Evolutionary conservation across 2,329 filamentous ascomycete genomes (phyloP).

Genomic region (Hymenoscyphus salicellus): DNA sequence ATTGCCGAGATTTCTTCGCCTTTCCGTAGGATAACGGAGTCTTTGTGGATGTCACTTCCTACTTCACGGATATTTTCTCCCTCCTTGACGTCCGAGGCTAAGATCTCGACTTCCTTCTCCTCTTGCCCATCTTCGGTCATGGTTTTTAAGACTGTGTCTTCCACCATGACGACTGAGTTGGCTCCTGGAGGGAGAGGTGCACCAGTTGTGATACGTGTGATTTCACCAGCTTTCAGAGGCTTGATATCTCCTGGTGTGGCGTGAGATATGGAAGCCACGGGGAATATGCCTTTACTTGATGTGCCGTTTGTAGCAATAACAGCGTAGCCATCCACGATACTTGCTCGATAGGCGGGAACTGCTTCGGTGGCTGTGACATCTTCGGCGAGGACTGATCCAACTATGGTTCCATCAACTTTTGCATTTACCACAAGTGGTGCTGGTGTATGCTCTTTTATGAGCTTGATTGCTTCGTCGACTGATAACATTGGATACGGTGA

Average conservation of each 20-base stretch:
- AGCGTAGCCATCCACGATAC: conserved; percentile 96
- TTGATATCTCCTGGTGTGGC: conserved; percentile 69
- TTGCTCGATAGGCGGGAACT: conserved; percentile 90
- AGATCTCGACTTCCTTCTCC: conserved; percentile 83
- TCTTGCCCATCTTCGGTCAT: conserved; percentile 78
- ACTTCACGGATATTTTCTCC: conserved; percentile 90
- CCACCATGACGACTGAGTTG: conserved; percentile 93
- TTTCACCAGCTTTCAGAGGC: conserved; percentile 66
- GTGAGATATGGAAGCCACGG: conserved; percentile 82
- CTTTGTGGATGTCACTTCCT: conserved; percentile 77
- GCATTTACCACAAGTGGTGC: conserved; percentile 53
- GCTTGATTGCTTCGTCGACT: conserved; percentile 73
- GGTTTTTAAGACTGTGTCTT: conserved; percentile 77
- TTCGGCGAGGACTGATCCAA: conserved; percentile 77
- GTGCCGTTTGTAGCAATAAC: conserved; percentile 63
- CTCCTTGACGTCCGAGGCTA: conserved; percentile 69
- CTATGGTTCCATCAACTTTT: conserved; percentile 62
- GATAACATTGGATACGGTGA: conserved; percentile 92
- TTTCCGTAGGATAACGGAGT: conserved; percentile 66
- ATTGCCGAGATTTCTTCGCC: conserved; percentile 82
- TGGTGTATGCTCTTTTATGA: conserved; percentile 74
- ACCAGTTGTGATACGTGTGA: conserved; percentile 90
- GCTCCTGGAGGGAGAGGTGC: conserved; percentile 85
- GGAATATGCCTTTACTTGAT: conserved; percentile 74
- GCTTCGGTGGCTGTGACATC: conserved; percentile 76